Percentiles rank a stretch among this genome's conserved stretches.
phyloP scores from a whole-genome alignment of 192 early-diverging fungal species.

The Dimargaris xerosporica region DNA sequence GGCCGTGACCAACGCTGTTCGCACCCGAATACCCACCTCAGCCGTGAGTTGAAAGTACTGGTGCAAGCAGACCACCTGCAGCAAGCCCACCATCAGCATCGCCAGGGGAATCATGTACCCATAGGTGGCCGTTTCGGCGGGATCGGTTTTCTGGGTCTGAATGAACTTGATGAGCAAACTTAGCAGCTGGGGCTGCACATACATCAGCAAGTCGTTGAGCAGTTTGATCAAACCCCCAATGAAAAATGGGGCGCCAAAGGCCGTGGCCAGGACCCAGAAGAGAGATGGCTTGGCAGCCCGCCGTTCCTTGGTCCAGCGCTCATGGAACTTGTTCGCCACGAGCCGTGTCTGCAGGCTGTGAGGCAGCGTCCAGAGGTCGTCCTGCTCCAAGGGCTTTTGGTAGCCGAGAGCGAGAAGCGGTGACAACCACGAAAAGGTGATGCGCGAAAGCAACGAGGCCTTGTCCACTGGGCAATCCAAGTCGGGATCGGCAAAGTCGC shows the following conservation, averaged over 20 bases:
- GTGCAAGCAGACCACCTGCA: conserved; percentile 68
- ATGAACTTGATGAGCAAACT: conserved; percentile 50
- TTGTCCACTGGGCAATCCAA: conserved; percentile 47
- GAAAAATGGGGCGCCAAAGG: conserved; percentile 48
- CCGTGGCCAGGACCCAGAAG: conserved; percentile 35
- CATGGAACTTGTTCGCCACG: conserved; percentile 47
- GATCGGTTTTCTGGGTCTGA: conserved; percentile 35
- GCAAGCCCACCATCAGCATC: conserved; percentile 60
- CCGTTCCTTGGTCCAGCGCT: conserved; percentile 55
- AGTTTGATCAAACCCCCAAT: conserved; percentile 68
- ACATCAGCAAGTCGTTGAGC: conserved; percentile 53
- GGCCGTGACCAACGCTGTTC: conserved; percentile 58
- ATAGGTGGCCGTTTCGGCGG: conserved; percentile 42
- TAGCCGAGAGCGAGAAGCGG: conserved; percentile 67
- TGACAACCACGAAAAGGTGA: conserved; percentile 86
- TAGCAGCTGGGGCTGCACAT: conserved; percentile 68
- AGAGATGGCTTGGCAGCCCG: conserved; percentile 49
- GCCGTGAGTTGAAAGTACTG: conserved; percentile 81
- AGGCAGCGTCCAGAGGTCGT: conserved; percentile 59
- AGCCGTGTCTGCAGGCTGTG: conserved; percentile 35
- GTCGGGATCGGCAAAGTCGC: conserved; percentile 12
- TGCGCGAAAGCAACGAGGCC: conserved; percentile 66
- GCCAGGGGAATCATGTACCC: conserved; percentile 66
- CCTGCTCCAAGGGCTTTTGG: conserved; percentile 48
- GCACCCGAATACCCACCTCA: conserved; percentile 54